Percentiles rank a stretch among this genome's conserved stretches.
Evolutionary conservation across 1,284 basidiomycete species (phyloP).

Genomic region (Cystobasidium sp.): DNA sequence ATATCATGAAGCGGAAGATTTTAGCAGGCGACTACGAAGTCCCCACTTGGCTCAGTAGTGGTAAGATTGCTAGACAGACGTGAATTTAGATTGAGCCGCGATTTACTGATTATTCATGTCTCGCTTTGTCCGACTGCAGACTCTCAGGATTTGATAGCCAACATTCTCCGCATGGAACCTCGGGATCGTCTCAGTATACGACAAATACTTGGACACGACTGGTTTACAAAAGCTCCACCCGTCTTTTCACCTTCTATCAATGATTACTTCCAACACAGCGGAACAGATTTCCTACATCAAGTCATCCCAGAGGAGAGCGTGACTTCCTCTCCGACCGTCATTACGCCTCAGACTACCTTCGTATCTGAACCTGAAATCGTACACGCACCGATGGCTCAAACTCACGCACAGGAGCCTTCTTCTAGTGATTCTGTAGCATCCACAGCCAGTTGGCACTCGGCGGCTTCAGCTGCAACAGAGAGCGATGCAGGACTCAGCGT

Average conservation of each 20-base stretch:
- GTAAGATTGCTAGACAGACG: slow-evolving; percentile 59
- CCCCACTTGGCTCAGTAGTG: slow-evolving; percentile 84
- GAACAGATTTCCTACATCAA: slow-evolving; percentile 52
- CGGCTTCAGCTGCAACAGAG: slow-evolving; percentile 22
- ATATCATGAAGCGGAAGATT: slow-evolving; percentile 83
- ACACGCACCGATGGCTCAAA: neutral
- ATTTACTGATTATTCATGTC: slow-evolving; percentile 32
- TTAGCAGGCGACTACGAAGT: slow-evolving; percentile 87
- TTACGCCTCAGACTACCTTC: neutral
- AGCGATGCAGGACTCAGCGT: slow-evolving; percentile 21
- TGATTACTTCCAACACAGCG: slow-evolving; percentile 46
- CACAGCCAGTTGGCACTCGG: slow-evolving; percentile 41
- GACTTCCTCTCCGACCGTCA: slow-evolving; percentile 12
- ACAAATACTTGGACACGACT: slow-evolving; percentile 83
- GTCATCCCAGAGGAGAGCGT: slow-evolving; percentile 56
- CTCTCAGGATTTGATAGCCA: slow-evolving; percentile 75
- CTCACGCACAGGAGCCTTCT: slow-evolving; percentile 27
- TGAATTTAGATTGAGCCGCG: slow-evolving; percentile 43
- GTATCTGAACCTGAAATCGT: slow-evolving; percentile 31
- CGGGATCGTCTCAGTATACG: slow-evolving; percentile 76
- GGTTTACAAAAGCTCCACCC: slow-evolving; percentile 70
- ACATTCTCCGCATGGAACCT: slow-evolving; percentile 80
- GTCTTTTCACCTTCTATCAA: slow-evolving; percentile 27
- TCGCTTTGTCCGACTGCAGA: slow-evolving; percentile 62
- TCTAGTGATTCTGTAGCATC: slow-evolving; percentile 33